Evolutionary conservation across 1,139 yeast genomes (phyloP), one percentile per base, ranked within the genome.

Genomic region (Williopsis jadinii): DNA sequence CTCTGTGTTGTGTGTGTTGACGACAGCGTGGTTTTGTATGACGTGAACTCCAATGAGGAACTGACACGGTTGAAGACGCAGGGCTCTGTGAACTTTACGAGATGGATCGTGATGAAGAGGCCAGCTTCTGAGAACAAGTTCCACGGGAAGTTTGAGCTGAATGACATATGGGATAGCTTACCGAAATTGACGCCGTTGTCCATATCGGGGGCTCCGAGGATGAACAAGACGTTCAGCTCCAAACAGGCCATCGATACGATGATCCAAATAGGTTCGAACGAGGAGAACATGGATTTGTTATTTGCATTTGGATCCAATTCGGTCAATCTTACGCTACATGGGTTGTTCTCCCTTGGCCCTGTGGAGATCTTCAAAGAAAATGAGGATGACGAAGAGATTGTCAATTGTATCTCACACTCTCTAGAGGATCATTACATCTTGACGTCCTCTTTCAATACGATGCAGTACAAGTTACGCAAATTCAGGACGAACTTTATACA

Each of bases 1-100:
- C 66, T 77, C 44, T 74, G 73, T 27, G 60, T 75, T 12, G 56
- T 71, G 2, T 77, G 77, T 2, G 47, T 19, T 11, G 37, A 35
- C 11, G 28, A 35, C 2, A 14, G 12, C 3, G 27, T 30, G 6
- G 15, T 30, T 8, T n/a, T 35, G 9, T 35, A 35, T 13, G 37
- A 35, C 28, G 32, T 29, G 10, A 29, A 35, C 13, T 68, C 63
- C 31, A 81, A 81, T 0, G 61, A 58, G 11, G 54, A 70, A 36
- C 48, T 72, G 13, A 59, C 52, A 1, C 61, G 43, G 5, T 15
- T 48, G 1, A 27, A 15, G 14, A 37, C 42, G 3, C 32, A 38
- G 9, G 42, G 34, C 6, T 43, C 35, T 15, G 45, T 32, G 9
- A 37, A 44, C 14, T 43, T 48, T 15, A 47, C 45, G 28, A 37